Evolutionary conservation across 2,329 filamentous ascomycete genomes (phyloP), one percentile per base, ranked within the genome.

Genomic region (Fusarium irregulare): DNA sequence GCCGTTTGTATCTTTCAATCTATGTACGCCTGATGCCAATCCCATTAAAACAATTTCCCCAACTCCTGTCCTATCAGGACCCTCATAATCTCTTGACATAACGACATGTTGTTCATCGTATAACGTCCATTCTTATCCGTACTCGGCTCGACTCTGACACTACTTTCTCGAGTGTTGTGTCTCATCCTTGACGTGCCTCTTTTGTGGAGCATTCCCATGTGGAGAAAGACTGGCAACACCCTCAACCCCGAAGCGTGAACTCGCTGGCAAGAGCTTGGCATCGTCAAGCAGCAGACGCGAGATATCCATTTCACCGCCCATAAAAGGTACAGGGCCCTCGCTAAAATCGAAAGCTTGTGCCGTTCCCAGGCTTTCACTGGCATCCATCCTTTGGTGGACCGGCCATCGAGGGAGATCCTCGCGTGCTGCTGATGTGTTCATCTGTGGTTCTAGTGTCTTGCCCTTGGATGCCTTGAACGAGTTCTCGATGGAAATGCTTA

Each of bases 301-400:
- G 47, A 90, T 88, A 54, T 88, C 88, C 88, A 90, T 90, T 74
- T 89, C 88, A 18, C 86, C 84, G 6, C 81, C 81, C 48, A 82
- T 76, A 56, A 83, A 79, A 4, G 80, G 74, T 6, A 77, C 75
- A 12, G 79, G 74, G 8, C 76, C 72, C 45, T 86, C 85, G 40
- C 76, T 77, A 78, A 85, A 83, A 42, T 87, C 84, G 30, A 85
- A 80, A 18, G 77, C 74, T 18, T 73, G 78, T 48, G 62, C 34
- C 1, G 73, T 64, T 14, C 76, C 72, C 8, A 67, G 41, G 42
- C 71, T 72, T 32, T 75, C 78, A 4, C 71, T 66, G 7, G 75
- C 67, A 23, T 82, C 81, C 3, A 75, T 61, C n/a, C 77, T 67
- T 41, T 80, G 77, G 2, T 80, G 64, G 7, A 47, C 49, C n/a